These are phyloP conservation scores for Silene latifolia DNA, from an alignment of 148 eudicot species.

Conservation along the genomic window DNA sequence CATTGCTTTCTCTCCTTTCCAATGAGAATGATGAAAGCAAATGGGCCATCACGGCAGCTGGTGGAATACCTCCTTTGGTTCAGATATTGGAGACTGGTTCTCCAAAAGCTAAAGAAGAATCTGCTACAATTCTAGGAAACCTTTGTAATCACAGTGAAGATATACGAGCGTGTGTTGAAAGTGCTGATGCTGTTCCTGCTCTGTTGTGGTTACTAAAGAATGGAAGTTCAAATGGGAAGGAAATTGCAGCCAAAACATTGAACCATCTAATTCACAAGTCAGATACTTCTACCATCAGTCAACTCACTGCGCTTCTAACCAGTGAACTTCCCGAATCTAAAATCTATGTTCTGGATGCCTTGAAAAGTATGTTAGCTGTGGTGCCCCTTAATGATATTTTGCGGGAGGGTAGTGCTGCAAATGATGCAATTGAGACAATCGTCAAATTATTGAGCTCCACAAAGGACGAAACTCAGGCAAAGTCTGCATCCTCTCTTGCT, in stretches of 20 bases:
- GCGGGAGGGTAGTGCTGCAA: conserved; percentile 95
- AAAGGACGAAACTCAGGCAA: conserved; percentile 88
- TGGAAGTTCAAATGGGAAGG: conserved; percentile 92
- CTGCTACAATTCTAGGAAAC: conserved; percentile 92
- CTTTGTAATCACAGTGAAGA: conserved; percentile 99
- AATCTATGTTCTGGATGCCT: conserved; percentile 86
- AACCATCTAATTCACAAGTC: conserved; percentile 96
- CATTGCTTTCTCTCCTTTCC: conserved; percentile 83
- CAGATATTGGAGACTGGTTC: conserved; percentile 98
- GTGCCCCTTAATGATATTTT: conserved; percentile 73
- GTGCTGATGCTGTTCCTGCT: conserved; percentile 99
- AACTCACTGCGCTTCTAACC: conserved; percentile 85
- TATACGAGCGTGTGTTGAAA: conserved; percentile 97
- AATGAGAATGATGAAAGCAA: conserved; percentile 96
- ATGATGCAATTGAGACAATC: conserved; percentile 95
- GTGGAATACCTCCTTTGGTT: conserved; percentile 98
- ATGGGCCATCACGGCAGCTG: conserved; percentile 99
- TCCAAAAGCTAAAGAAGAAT: conserved; percentile 94
- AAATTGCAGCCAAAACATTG: conserved; percentile 90
- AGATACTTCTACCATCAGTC: conserved; percentile 96
- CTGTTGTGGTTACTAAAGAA: conserved; percentile 93
- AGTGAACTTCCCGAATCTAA: conserved; percentile 98
- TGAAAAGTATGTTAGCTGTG: conserved; percentile 83
- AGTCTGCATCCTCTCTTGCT: conserved; percentile 86
- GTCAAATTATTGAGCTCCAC: conserved; percentile 69